phyloP scores from a whole-genome alignment of 2,329 filamentous ascomycete species.

The Xylaria sp. region DNA sequence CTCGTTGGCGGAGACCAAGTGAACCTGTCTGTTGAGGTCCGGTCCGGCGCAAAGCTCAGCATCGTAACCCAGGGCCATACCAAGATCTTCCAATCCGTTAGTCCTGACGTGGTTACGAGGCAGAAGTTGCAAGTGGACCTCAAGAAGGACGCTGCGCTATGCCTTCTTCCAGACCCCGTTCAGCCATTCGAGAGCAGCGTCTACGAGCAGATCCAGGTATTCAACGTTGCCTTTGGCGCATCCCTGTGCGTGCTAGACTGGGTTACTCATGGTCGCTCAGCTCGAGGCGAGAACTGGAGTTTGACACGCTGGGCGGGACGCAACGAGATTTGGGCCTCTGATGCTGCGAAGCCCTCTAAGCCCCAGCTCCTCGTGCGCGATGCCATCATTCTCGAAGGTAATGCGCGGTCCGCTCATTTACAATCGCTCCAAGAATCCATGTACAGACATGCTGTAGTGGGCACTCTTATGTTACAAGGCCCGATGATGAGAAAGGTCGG shows the following conservation, averaged over 20 bases:
- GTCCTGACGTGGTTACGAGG: slow-evolving; percentile 64
- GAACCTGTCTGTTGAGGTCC: slow-evolving; percentile 75
- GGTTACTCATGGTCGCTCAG: slow-evolving; percentile 88
- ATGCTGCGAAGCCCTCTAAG: slow-evolving; percentile 50
- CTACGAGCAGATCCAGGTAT: slow-evolving; percentile 86
- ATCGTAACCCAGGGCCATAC: slow-evolving; percentile 83
- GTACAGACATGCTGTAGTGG: slow-evolving; percentile 80
- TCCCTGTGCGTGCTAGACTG: slow-evolving; percentile 89
- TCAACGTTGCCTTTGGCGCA: slow-evolving; percentile 67
- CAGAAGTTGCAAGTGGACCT: slow-evolving; percentile 67
- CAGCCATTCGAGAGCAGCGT: slow-evolving; percentile 88
- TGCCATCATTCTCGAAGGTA: slow-evolving; percentile 77
- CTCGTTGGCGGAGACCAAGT: slow-evolving; percentile 89
- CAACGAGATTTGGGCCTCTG: slow-evolving; percentile 82
- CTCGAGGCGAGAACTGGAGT: slow-evolving; percentile 90
- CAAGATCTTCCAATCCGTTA: slow-evolving; percentile 89
- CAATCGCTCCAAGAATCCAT: slow-evolving; percentile 70
- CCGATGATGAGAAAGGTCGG: slow-evolving; percentile 73
- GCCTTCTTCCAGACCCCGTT: slow-evolving; percentile 87
- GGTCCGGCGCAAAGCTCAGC: slow-evolving; percentile 72
- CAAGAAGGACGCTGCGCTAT: slow-evolving; percentile 64
- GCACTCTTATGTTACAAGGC: slow-evolving; percentile 85
- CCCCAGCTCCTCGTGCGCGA: slow-evolving; percentile 83
- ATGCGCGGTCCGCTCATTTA: slow-evolving; percentile 54
- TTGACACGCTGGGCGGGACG: slow-evolving; percentile 81